Conservation (phyloP, 129 eudicot species). For the Artemisia argyi region DNA sequence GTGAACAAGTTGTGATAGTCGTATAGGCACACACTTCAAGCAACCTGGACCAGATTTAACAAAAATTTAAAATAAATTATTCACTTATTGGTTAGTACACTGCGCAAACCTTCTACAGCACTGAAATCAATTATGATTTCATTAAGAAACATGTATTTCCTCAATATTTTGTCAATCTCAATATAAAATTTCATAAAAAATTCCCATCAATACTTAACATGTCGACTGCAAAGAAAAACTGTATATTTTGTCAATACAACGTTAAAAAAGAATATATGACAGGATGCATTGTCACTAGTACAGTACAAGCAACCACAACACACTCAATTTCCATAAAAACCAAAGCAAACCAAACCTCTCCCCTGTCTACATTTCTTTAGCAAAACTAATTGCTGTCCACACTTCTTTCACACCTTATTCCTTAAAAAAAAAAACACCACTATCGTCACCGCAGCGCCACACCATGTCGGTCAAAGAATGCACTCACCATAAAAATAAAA, state of each 20-base stretch:
- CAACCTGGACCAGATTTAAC: constrained; percentile 24
- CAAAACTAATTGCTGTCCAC: constrained; percentile 25
- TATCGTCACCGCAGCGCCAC: constrained; percentile 21
- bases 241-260: background rate
- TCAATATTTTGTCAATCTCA: background rate
- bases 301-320: constrained; percentile 24
- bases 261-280: constrained; percentile 11
- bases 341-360: background rate
- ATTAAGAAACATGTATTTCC: background rate
- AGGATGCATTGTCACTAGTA: constrained; percentile 15
- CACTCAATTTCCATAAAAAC: constrained; percentile 21
- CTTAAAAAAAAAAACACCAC: background rate
- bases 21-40: constrained; percentile 34
- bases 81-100: background rate
- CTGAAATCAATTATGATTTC: background rate
- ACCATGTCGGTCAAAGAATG: constrained; percentile 57
- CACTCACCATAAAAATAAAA: constrained; percentile 60
- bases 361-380: constrained; percentile 13
- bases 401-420: background rate
- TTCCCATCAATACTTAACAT: background rate
- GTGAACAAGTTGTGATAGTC: background rate
- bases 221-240: background rate
- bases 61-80: background rate
- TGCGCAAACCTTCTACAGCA: background rate
- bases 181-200: too few relatives aligned